These are phyloP conservation scores for Scleroderma bovista DNA, from an alignment of 768 basidiomycete species.

Conservation along the genomic window DNA sequence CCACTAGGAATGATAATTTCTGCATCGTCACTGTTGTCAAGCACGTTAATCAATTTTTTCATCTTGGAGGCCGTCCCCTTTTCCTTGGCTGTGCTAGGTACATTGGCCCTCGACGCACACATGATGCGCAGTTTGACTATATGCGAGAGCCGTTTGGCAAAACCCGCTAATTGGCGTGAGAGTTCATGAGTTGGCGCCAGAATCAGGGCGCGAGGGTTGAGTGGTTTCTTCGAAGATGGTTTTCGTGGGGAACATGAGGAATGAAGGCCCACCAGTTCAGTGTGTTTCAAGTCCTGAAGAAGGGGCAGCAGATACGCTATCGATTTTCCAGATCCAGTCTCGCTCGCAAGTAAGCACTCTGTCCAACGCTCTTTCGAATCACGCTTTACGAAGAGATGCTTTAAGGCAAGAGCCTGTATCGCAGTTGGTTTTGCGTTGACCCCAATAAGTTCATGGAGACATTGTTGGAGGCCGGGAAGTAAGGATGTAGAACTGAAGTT, in stretches of 20 bases:
- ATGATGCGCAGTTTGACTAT: slow-evolving; percentile 68
- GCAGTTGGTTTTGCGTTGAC: slow-evolving; percentile 56
- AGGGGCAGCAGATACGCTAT: slow-evolving; percentile 86
- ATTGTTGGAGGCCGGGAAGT: slow-evolving; percentile 55
- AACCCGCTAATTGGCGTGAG: slow-evolving; percentile 68
- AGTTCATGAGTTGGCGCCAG: slow-evolving; percentile 90
- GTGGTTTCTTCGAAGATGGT: slow-evolving; percentile 20
- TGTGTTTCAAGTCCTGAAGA: slow-evolving; percentile 68
- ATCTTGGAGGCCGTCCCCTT: slow-evolving; percentile 47
- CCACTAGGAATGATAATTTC: slow-evolving; percentile 25
- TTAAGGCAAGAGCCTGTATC: slow-evolving; percentile 72
- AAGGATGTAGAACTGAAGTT: slow-evolving; percentile 66
- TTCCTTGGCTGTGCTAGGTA: slow-evolving; percentile 15
- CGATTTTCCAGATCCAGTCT: slow-evolving; percentile 91
- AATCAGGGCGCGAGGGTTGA: slow-evolving; percentile 73
- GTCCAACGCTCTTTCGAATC: slow-evolving; percentile 13
- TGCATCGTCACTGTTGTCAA: slow-evolving; percentile 19
- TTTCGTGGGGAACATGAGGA: slow-evolving; percentile 3
- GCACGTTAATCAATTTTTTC: slow-evolving; percentile 20
- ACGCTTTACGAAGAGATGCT: slow-evolving; percentile 46
- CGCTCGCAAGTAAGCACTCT: slow-evolving; percentile 72
- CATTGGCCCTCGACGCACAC: slow-evolving; percentile 63
- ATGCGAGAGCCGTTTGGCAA: slow-evolving; percentile 73
- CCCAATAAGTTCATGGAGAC: slow-evolving; percentile 55
- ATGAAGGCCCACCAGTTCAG: slow-evolving; percentile 37